phyloP scores from a whole-genome alignment of 2,329 filamentous ascomycete species.

The Sclerotinia borealis region DNA sequence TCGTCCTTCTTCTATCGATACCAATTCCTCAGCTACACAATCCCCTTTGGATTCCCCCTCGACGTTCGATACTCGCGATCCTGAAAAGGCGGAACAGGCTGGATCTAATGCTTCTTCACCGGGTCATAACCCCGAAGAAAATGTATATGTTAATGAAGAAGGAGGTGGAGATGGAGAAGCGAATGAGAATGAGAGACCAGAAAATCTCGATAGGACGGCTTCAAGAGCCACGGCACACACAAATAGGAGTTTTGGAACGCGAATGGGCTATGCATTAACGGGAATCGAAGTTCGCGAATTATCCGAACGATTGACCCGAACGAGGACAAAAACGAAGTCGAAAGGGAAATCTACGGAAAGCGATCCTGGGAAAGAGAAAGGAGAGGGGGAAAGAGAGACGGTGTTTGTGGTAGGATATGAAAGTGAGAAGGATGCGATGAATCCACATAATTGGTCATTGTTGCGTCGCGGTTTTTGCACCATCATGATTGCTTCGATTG shows the following conservation, averaged over 20 bases:
- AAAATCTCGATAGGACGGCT: neutral
- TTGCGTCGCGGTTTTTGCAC: neutral
- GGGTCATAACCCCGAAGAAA: neutral
- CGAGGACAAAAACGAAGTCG: neutral
- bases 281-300: neutral
- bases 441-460: neutral
- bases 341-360: too few relatives aligned
- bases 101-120: neutral
- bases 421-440: neutral
- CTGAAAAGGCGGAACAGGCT: constrained; percentile 11
- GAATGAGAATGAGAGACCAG: neutral
- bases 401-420: neutral
- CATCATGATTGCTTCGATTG: neutral
- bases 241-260: neutral
- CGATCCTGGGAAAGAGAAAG: too few relatives aligned
- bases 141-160: neutral
- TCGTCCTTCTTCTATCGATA: constrained; percentile 17
- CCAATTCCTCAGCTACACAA: constrained; percentile 11
- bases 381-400: neutral
- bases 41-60: neutral
- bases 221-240: neutral
- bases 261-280: neutral
- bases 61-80: constrained; percentile 15
- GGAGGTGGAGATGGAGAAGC: neutral
- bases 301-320: neutral